A percentile compares a stretch with the other conserved stretches of the same genome.
Evolutionary conservation across 495 filamentous ascomycete species (phyloP).

Genomic region (Tricharina praecox): DNA sequence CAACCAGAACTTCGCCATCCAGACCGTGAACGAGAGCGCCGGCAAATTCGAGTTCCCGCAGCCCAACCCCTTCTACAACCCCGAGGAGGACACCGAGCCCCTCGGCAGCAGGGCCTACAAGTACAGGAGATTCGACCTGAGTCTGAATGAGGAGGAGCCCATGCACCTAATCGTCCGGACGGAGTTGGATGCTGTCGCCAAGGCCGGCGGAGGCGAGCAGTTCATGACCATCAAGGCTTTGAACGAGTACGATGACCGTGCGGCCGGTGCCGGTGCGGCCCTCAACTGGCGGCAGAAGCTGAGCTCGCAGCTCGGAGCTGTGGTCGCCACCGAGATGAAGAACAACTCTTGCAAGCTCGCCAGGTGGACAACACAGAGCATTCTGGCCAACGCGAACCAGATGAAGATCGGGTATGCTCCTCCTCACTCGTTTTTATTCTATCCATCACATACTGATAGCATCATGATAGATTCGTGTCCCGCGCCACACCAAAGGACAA

Average conservation of each 20-base stretch:
- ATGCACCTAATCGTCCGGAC: conserved; percentile 83
- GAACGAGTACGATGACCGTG: conserved; percentile 97
- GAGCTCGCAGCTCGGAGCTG: conserved; percentile 78
- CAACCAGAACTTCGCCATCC: conserved; percentile 97
- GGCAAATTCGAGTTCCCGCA: conserved; percentile 64
- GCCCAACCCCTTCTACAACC: conserved; percentile 96
- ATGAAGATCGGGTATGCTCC: conserved; percentile 82
- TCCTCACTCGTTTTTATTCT: background rate
- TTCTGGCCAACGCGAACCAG: conserved; percentile 82
- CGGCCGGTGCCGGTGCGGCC: conserved; percentile 81
- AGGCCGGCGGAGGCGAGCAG: conserved; percentile 79
- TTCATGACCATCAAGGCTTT: conserved; percentile 84
- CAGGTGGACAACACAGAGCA: conserved; percentile 87
- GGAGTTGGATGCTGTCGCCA: conserved; percentile 89
- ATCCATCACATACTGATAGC: conserved; percentile 14
- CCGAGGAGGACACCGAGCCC: conserved; percentile 77
- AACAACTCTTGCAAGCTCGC: conserved; percentile 98
- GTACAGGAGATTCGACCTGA: conserved; percentile 91
- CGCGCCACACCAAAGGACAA: conserved; percentile 77
- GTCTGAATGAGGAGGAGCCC: conserved; percentile 79
- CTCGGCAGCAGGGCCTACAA: conserved; percentile 93
- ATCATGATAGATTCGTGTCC: conserved; percentile 59
- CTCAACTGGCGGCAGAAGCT: conserved; percentile 94
- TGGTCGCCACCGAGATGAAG: conserved; percentile 99
- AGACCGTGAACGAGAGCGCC: conserved; percentile 69